Base-by-base conservation (phyloP, 805 yeast genomes). In the Metahyphopichia silvanorum region DNA sequence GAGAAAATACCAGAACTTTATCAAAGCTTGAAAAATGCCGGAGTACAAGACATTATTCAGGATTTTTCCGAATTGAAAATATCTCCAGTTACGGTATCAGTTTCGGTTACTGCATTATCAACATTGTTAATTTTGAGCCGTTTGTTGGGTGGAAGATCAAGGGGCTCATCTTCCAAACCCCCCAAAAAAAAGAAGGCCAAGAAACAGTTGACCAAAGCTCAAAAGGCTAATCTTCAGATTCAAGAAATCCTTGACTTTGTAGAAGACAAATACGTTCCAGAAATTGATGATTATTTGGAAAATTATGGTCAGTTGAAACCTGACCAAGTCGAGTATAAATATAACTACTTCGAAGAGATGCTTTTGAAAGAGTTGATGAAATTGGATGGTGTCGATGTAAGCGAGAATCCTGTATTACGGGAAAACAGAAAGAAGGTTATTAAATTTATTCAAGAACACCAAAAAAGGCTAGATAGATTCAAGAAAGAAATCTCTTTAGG, bases 301-400 rank as follows among this genome's bases (percentile, higher is more conserved):
- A 50, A 47, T 35, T 53, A 52, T 42, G 42, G 47, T 29, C 19
- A 33, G 2, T 55, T 57, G 47, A 43, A 43, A 20, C 29, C 34
- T 1, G 66, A 58, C 5, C 64, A 66, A 28, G 51, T 56, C 21
- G 54, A 57, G 37, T 81, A 76, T 52, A 71, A 74, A 47, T 70
- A 66, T 44, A 70, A 73, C 32, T 83, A 68, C 51, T 77, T 66
- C 52, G 82, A 79, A 46, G 94, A 84, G 53, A 72, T 73, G 69
- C 57, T 84, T 26, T 62, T 84, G 53, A 82, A 82, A 50, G 68
- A 80, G 40, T 55, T 83, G 43, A 69, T 84, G 68, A 75, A 70
- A 39, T 61, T 85, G 34, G 94, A 85, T 46, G 79, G 74, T 3
- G 65, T 85, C 21, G 83, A 80, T 39, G 67, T 66, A 18, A 66